Evolutionary conservation across 345 rosid species (phyloP).

Genomic region (Kernera saxatilis): DNA sequence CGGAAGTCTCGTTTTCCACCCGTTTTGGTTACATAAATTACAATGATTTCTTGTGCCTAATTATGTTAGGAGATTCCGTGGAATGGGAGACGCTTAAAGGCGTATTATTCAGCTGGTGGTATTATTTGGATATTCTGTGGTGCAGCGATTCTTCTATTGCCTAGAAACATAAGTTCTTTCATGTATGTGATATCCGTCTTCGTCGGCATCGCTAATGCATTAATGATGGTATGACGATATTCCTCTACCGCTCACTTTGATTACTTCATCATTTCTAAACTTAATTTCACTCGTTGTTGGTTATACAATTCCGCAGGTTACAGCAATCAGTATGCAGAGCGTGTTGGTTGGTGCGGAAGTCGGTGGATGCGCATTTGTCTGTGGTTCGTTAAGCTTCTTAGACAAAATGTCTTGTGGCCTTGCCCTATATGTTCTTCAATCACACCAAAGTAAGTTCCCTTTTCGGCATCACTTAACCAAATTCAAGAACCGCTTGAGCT

Average conservation of each 20-base stretch:
- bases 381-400: slow-evolving; percentile 88
- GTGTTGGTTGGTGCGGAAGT: slow-evolving; percentile 77
- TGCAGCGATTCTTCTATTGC: slow-evolving; percentile 59
- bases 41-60: not conserved
- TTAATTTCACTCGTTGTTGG: not conserved
- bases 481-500: no score
- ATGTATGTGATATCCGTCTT: slow-evolving; percentile 60
- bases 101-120: slow-evolving; percentile 82
- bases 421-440: slow-evolving; percentile 75
- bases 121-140: slow-evolving; percentile 85
- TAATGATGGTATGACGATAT: slow-evolving; percentile 59
- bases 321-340: slow-evolving; percentile 91
- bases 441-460: slow-evolving; percentile 66
- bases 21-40: not conserved
- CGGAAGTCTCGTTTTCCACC: not conserved
- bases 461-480: not conserved
- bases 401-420: slow-evolving; percentile 92
- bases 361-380: slow-evolving; percentile 88
- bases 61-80: slow-evolving; percentile 70
- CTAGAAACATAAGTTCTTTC: slow-evolving; percentile 47
- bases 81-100: slow-evolving; percentile 74
- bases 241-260: not conserved
- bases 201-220: slow-evolving; percentile 80
- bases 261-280: not conserved
- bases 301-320: slow-evolving; percentile 43